Conservation (phyloP, 2,329 filamentous ascomycete genomes). For the Tolypocladium guangdongense region DNA sequence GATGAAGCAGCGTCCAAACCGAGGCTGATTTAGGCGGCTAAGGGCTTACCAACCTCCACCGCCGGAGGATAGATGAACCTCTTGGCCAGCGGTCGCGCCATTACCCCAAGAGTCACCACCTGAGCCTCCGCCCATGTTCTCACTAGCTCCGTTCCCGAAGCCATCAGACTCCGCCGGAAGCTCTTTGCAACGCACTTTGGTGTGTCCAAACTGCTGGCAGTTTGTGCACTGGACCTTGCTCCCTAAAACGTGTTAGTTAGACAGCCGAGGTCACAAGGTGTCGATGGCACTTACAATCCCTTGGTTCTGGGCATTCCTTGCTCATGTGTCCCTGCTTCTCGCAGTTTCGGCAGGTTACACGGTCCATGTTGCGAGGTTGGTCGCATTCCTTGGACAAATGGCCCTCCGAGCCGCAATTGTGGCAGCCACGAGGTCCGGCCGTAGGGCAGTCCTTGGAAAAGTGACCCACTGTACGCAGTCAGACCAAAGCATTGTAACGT, state of each 20-base stretch:
- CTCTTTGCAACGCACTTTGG: slow-evolving; percentile 26
- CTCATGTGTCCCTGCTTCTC: slow-evolving; percentile 49
- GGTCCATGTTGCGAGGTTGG: slow-evolving; percentile 29
- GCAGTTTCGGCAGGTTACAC: slow-evolving; percentile 50
- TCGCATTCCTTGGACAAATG: slow-evolving; percentile 44
- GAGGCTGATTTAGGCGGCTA: no score
- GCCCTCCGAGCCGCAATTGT: slow-evolving; percentile 54
- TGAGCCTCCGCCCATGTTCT: background rate
- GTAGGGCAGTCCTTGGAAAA: slow-evolving; percentile 54
- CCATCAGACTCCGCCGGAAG: slow-evolving; percentile 1
- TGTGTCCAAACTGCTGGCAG: slow-evolving; percentile 27
- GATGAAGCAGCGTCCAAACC: background rate
- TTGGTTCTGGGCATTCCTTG: slow-evolving; percentile 50
- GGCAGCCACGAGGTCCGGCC: slow-evolving; percentile 42
- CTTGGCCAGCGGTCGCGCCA: background rate
- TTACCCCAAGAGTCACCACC: background rate
- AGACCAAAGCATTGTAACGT: background rate
- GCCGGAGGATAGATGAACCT: background rate
- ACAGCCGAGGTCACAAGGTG: background rate
- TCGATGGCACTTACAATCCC: slow-evolving; percentile 20
- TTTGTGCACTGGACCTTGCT: slow-evolving; percentile 28
- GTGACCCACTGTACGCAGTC: slow-evolving; percentile 38
- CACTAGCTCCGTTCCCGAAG: background rate
- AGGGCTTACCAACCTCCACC: slow-evolving; percentile 2
- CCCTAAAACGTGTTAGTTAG: slow-evolving; percentile 18